Evolutionary conservation across 176 grass and related monocot genomes (phyloP).

Genomic region (Triticum dicoccoides): DNA sequence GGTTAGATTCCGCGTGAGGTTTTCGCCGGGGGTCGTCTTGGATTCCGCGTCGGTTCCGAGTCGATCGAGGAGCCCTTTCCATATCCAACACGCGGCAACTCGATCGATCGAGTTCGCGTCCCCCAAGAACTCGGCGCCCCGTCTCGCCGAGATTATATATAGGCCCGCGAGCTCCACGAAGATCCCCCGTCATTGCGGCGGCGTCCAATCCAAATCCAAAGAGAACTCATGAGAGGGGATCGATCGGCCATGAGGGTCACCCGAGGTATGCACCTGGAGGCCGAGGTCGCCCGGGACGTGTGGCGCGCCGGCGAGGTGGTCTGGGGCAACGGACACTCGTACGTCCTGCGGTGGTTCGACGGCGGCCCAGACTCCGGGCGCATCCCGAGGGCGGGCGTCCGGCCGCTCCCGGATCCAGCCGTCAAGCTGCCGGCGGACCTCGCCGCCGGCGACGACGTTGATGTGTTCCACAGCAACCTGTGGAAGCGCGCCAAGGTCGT

Average conservation of each 20-base stretch:
- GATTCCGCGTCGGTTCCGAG: background rate
- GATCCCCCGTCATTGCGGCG: background rate
- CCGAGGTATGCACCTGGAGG: conserved; percentile 52
- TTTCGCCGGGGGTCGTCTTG: background rate
- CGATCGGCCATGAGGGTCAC: conserved; percentile 50
- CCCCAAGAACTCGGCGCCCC: background rate
- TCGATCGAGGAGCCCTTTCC: too few relatives aligned
- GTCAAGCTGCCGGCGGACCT: conserved; percentile 24
- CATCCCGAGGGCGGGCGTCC: conserved; percentile 49
- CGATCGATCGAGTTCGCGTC: background rate
- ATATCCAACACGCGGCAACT: background rate
- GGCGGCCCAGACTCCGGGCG: background rate
- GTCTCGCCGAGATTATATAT: conserved; percentile 25
- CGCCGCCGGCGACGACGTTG: conserved; percentile 43
- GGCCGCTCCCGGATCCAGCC: conserved; percentile 38
- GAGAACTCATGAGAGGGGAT: background rate
- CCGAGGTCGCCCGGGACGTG: background rate
- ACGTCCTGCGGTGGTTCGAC: conserved; percentile 39
- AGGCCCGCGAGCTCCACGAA: background rate
- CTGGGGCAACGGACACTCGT: conserved; percentile 63
- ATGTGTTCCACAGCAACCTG: conserved; percentile 40
- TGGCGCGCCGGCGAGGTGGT: conserved; percentile 64
- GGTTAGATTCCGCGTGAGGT: background rate
- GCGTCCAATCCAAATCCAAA: background rate
- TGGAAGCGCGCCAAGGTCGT: conserved; percentile 54